These are phyloP conservation scores for Kuraishia piskuri DNA, from an alignment of 805 yeast species.

Conservation along the genomic window DNA sequence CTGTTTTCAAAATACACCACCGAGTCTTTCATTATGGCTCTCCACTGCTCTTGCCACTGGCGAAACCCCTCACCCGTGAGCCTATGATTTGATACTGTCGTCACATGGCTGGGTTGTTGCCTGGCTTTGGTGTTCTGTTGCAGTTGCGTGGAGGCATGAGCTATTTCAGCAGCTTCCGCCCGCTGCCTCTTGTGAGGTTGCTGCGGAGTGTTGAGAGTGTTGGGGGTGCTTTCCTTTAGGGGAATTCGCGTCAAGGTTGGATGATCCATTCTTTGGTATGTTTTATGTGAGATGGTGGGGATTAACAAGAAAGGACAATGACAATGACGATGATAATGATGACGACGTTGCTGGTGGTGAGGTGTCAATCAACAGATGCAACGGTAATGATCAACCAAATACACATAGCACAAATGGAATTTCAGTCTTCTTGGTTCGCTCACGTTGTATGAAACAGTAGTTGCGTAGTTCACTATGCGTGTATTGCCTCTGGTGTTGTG, in stretches of 20 bases:
- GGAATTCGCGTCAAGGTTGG: slow-evolving; percentile 1
- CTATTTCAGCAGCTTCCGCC: slow-evolving; percentile 11
- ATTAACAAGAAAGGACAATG: not conserved
- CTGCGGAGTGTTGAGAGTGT: not conserved
- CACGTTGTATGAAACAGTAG: too few relatives aligned
- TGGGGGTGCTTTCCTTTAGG: slow-evolving; percentile 1
- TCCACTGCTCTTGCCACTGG: slow-evolving; percentile 56
- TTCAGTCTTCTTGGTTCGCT: not conserved
- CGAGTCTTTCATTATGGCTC: slow-evolving; percentile 44
- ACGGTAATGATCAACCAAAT: not conserved
- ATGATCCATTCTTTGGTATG: not conserved
- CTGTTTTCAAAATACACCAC: slow-evolving; percentile 48
- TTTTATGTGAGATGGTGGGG: not conserved
- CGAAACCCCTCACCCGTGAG: slow-evolving; percentile 31
- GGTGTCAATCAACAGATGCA: not conserved
- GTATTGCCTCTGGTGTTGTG: too few relatives aligned
- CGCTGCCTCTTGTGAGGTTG: slow-evolving; percentile 10
- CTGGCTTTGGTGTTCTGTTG: not conserved
- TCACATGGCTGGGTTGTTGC: not conserved
- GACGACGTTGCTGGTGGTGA: too few relatives aligned
- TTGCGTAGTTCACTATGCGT: too few relatives aligned
- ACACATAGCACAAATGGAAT: not conserved
- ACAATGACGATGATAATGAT: too few relatives aligned
- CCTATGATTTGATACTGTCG: slow-evolving; percentile 7
- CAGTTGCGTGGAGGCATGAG: slow-evolving; percentile 9